Evolutionary conservation across 306 rosid species (phyloP).

Genomic region (Sicyos edulis): DNA sequence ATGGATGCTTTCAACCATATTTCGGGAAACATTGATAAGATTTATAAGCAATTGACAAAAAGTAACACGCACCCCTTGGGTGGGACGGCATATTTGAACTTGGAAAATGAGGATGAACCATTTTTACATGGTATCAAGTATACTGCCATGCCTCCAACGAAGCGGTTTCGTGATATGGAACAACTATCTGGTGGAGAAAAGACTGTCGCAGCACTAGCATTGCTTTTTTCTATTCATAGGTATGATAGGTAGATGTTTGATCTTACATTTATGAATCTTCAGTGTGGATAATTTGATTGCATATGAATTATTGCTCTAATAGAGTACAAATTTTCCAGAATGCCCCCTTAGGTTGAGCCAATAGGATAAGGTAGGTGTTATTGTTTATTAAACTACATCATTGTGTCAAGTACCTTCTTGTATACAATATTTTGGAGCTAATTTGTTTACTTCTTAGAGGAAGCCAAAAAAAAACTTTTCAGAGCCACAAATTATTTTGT

Average conservation of each 20-base stretch:
- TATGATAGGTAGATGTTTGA: slow-evolving; percentile 22
- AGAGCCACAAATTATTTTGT: slow-evolving; percentile 8
- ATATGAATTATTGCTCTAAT: neutral
- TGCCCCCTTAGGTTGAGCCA: neutral
- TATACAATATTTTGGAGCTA: neutral
- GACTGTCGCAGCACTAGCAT: slow-evolving; percentile 95
- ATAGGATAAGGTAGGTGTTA: neutral
- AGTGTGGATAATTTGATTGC: neutral
- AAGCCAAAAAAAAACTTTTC: neutral
- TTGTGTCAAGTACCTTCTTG: neutral
- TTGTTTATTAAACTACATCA: slow-evolving; percentile 7
- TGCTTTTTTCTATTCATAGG: slow-evolving; percentile 96
- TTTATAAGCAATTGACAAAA: slow-evolving; percentile 87
- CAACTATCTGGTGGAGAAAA: slow-evolving; percentile 97
- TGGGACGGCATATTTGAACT: slow-evolving; percentile 84
- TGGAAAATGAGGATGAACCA: slow-evolving; percentile 97
- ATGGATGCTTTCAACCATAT: slow-evolving; percentile 92
- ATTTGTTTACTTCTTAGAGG: neutral
- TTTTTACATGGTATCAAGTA: slow-evolving; percentile 90
- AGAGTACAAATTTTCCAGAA: neutral
- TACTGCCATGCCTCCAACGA: slow-evolving; percentile 98
- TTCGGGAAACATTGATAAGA: slow-evolving; percentile 70
- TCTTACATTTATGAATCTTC: slow-evolving; percentile 1
- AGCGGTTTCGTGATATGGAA: slow-evolving; percentile 98
- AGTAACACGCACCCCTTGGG: slow-evolving; percentile 90